A percentile compares a stretch with the other conserved stretches of the same genome.
phyloP scores from a whole-genome alignment of 208 protist species.

The Leishmania mexicana region DNA sequence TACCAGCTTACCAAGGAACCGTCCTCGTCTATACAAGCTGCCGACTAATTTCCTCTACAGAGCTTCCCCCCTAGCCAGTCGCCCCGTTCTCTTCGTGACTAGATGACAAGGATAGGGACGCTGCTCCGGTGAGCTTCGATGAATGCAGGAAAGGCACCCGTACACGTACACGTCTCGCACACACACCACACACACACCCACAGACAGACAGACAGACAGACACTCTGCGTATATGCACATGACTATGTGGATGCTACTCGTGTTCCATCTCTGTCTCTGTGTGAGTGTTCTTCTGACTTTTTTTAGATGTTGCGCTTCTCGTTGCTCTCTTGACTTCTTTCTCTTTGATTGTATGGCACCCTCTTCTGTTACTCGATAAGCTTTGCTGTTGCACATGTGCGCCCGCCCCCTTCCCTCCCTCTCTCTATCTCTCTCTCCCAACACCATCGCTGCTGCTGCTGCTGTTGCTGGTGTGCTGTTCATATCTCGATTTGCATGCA shows the following conservation, averaged over 20 bases:
- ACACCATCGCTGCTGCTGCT: neutral
- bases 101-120: neutral
- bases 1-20: conserved; percentile 51
- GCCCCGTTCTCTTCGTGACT: neutral
- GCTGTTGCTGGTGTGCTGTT: neutral
- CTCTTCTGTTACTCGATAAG: neutral
- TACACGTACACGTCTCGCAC: neutral
- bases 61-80: neutral
- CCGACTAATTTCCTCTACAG: neutral
- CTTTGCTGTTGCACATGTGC: neutral
- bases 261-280: neutral
- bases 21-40: neutral
- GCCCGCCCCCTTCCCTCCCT: too few species aligned
- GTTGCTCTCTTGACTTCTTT: neutral
- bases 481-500: neutral
- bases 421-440: neutral
- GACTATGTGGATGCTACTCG: neutral
- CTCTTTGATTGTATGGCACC: neutral
- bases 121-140: neutral
- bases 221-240: neutral
- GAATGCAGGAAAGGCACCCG: neutral
- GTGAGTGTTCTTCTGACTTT: neutral
- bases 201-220: too few species aligned
- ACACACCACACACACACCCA: neutral
- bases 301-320: neutral